Conservation (phyloP, 202 grass and related monocot species). For the Zizania palustris region DNA sequence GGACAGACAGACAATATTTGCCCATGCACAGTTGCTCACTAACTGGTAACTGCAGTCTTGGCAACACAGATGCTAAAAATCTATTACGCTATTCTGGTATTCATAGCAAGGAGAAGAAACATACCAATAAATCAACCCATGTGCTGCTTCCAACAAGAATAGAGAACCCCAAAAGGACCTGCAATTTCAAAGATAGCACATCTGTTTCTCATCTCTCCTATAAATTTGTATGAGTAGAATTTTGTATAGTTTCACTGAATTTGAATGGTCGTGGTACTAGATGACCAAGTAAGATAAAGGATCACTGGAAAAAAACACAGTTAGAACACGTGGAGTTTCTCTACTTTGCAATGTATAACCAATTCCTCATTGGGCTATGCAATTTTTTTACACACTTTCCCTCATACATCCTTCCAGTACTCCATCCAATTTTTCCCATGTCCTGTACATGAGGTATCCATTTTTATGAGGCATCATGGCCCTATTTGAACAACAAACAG, state of each 20-base stretch:
- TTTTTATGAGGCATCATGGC: background rate
- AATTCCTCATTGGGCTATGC: background rate
- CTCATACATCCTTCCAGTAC: constrained; percentile 7
- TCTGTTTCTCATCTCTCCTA: constrained; percentile 25
- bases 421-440: background rate
- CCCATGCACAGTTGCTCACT: background rate
- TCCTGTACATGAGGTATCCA: background rate
- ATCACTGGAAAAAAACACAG: background rate
- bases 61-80: background rate
- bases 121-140: constrained; percentile 97
- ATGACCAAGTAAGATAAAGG: background rate
- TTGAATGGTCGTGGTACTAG: background rate
- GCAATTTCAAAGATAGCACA: constrained; percentile 23
- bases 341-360: background rate
- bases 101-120: constrained; percentile 38
- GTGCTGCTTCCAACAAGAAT: no score
- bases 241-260: background rate
- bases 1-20: no score
- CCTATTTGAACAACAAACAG: background rate
- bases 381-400: background rate
- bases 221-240: background rate
- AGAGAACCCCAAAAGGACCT: constrained; percentile 97
- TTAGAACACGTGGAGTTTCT: background rate
- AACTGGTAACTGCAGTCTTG: background rate
- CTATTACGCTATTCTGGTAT: background rate